Base-by-base conservation (phyloP, 163 green algal species). In the Chloromonas sp. region DNA sequence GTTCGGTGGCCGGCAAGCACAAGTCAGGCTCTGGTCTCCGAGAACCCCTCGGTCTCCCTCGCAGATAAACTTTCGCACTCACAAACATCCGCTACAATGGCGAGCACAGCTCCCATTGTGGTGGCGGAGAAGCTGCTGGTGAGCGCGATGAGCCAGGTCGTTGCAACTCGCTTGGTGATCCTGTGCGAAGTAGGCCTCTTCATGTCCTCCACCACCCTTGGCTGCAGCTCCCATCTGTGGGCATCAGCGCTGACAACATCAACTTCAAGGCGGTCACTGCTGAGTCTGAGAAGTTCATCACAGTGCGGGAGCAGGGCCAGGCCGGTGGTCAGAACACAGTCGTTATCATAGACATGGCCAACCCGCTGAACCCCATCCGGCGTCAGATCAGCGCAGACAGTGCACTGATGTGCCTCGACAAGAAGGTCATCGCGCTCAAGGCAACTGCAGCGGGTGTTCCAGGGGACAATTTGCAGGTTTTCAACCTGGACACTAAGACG, bases 251-350 rank as follows among this genome's bases (percentile, higher is more conserved):
- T 82, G 92, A 97, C 81, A 97, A 95, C 85, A 98, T 99, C 88
- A 97, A 96, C 60, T 99, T 99, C 93, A 98, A 95, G 83, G 97
- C 98, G 92, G 94, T 98, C 59, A 98, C 97, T 2, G 96, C 98
- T 94, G 96, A 99, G 94, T 96, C 89, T 11, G 97, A 99, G 59
- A 98, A 98, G 89, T 99, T 94, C 87, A 95, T 99, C 76, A 99
- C 96, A 86, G 94, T 99, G 5, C 93, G 97, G 1, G 97, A 99
- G 91, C 81, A 97, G 92, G n/a, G 89, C 84, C 1, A 88, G 90
- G 85, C 88, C 66, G 87, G 91, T 36, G 86, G 84, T 11, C 85
- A 88, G 71, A 93, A 91, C 86, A 90, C 84, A 0, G 87, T 98
- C 5, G 94, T 98, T 57, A 99, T 99, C 87, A 93, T 99, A 1